These are phyloP conservation scores for Ascochyta fabae DNA, from an alignment of 2,329 filamentous ascomycete species.

Conservation along the genomic window DNA sequence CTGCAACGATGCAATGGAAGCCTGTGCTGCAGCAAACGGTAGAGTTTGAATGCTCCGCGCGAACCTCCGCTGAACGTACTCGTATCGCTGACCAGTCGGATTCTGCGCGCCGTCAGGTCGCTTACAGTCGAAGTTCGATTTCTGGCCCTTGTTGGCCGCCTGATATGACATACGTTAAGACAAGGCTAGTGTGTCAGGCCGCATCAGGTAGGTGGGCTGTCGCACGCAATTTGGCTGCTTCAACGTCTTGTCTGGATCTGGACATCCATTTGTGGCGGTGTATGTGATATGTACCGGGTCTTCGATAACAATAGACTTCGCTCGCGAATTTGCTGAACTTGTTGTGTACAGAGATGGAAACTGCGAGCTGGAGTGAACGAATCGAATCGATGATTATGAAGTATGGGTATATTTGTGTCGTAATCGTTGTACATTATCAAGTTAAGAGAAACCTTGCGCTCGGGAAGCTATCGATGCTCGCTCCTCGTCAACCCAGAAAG, in stretches of 20 bases:
- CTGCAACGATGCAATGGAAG: neutral
- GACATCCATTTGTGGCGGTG: neutral
- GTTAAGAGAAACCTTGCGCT: conserved; percentile 2
- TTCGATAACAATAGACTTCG: neutral
- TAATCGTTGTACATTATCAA: neutral
- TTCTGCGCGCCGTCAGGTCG: neutral
- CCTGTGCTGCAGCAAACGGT: neutral
- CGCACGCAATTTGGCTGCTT: neutral
- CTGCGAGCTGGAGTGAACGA: neutral
- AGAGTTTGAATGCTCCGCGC: too few species aligned
- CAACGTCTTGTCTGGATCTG: neutral
- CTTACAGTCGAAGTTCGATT: neutral
- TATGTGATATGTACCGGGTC: conserved; percentile 1
- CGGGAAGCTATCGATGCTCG: conserved; percentile 19
- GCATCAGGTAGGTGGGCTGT: conserved; percentile 8
- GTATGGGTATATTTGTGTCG: conserved; percentile 13
- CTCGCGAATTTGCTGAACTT: neutral
- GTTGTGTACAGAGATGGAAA: neutral
- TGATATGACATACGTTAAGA: conserved; percentile 7
- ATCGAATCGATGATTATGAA: conserved; percentile 1
- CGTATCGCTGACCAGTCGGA: neutral
- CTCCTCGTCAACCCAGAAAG: conserved; percentile 42
- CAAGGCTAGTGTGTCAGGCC: conserved; percentile 10
- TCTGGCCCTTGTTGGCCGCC: neutral
- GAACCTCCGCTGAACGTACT: too few species aligned